Evolutionary conservation across 2,329 filamentous ascomycete genomes (phyloP).

Genomic region (Stachybotrys elegans): DNA sequence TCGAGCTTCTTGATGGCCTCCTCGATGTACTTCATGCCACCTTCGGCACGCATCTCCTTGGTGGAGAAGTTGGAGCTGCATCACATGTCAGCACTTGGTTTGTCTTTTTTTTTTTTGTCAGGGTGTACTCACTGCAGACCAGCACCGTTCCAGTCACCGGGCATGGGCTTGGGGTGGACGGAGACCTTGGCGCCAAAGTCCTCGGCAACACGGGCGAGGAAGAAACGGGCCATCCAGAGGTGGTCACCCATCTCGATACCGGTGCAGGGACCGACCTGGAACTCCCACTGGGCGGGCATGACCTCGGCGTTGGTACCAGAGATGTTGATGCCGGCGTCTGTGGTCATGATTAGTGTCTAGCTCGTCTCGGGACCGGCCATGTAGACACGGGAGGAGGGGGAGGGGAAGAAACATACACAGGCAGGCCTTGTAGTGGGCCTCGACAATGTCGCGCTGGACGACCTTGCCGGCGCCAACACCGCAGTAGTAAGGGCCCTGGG

Average conservation of each 20-base stretch:
- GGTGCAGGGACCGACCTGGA: constrained; percentile 86
- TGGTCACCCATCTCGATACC: constrained; percentile 94
- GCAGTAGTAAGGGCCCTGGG: constrained; percentile 57
- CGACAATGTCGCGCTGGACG: constrained; percentile 95
- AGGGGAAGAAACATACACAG: constrained; percentile 45
- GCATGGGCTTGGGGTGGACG: constrained; percentile 91
- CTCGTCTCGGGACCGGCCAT: no score
- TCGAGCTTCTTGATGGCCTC: constrained; percentile 78
- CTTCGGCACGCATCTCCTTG: constrained; percentile 80
- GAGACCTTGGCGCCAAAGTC: constrained; percentile 96
- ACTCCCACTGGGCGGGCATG: constrained; percentile 97
- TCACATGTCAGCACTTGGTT: not conserved
- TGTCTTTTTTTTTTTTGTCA: no score
- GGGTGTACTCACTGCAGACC: constrained; percentile 57
- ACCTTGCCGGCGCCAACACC: constrained; percentile 97
- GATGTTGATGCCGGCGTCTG: constrained; percentile 78
- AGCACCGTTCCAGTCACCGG: constrained; percentile 90
- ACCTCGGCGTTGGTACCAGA: constrained; percentile 99
- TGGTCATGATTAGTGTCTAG: not conserved
- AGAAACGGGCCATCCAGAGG: constrained; percentile 82
- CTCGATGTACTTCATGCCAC: constrained; percentile 95
- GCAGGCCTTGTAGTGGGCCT: constrained; percentile 59
- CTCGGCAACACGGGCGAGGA: constrained; percentile 85
- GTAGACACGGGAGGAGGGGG: no score
- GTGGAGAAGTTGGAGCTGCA: constrained; percentile 78